Evolutionary conservation across 306 rosid species (phyloP), one percentile per base, ranked within the genome.

Genomic region (Carpinus fangiana): DNA sequence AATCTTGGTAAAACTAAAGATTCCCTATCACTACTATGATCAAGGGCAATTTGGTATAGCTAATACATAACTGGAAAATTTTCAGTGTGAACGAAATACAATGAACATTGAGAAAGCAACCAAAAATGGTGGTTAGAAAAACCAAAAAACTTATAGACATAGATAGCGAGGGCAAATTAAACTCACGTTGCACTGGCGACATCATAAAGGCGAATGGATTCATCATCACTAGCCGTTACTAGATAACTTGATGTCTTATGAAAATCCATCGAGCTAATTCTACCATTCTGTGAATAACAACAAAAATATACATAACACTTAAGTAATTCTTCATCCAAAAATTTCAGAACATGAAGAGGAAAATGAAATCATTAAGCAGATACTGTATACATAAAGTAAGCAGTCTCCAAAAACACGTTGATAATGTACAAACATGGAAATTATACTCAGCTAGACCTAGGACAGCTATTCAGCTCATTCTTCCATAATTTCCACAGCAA

Each of bases 221-320:
- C 98, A 66, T 95, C 97, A 43, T 95, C 98, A 86, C 98, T 91
- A 41, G 98, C 98, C 56, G 98, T 95, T 81, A 95, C 98, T 34
- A 95, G 86, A 87, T 92, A 89, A 85, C 88, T 85, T 5, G 95
- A 87, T 31, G 98, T 80, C 87, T 87, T 85, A 81, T 95, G 98
- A 82, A 95, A 95, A 80, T 95, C 98, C 86, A 95, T 76, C 6
- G 98, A 95, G 69, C 98, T 92, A 75, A 92, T 95, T 82, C 88
- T 86, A 82, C 98, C 90, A 80, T 81, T 92, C 98, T 95, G 93
- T 12, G 61, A 31, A 78, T 70, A 79, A 70, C 48, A 45, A 26
- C 10, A 72, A 38, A 70, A 72, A 78, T 69, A 20, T 12, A 20
- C 34, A 12, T 8, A 46, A n/a, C 14, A 28, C n/a, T 50, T 47